These are phyloP conservation scores for Cyclotella sp. DNA, from an alignment of 108 stramenopile genomes.

Conservation along the genomic window DNA sequence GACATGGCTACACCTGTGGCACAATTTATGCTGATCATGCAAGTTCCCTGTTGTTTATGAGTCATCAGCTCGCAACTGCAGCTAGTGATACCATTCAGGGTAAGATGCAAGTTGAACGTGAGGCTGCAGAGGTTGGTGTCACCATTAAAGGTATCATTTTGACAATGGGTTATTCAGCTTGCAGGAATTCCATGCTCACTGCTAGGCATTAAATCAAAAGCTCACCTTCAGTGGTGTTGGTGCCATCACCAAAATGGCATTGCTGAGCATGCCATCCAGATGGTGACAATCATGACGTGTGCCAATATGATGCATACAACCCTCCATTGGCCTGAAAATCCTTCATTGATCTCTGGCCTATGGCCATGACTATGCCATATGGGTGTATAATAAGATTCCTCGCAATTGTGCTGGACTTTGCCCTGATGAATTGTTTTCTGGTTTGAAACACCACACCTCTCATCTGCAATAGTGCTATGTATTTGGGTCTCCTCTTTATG, in stretches of 20 bases:
- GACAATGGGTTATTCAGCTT: constrained; percentile 1
- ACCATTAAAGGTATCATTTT: neutral
- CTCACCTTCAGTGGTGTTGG: constrained; percentile 7
- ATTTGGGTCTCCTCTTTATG: constrained; percentile 53
- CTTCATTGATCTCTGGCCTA: constrained; percentile 45
- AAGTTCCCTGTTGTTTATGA: constrained; percentile 6
- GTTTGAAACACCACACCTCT: neutral
- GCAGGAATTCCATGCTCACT: neutral
- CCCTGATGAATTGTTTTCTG: constrained; percentile 36
- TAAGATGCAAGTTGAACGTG: constrained; percentile 2
- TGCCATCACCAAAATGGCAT: constrained; percentile 3
- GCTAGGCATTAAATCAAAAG: neutral
- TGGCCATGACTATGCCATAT: constrained; percentile 51
- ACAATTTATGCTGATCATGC: constrained; percentile 57
- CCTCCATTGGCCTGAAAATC: neutral
- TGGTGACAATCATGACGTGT: neutral
- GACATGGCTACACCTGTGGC: constrained; percentile 32
- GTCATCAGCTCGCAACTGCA: constrained; percentile 31
- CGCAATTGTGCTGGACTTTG: constrained; percentile 13
- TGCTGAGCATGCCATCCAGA: too few relatives aligned
- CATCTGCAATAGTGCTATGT: constrained; percentile 11
- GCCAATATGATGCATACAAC: neutral
- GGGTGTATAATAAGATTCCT: constrained; percentile 49
- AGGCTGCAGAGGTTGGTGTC: neutral
- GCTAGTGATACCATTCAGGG: constrained; percentile 15